These are phyloP conservation scores for Citropsis articulata DNA, from an alignment of 345 rosid genomes.

Conservation along the genomic window DNA sequence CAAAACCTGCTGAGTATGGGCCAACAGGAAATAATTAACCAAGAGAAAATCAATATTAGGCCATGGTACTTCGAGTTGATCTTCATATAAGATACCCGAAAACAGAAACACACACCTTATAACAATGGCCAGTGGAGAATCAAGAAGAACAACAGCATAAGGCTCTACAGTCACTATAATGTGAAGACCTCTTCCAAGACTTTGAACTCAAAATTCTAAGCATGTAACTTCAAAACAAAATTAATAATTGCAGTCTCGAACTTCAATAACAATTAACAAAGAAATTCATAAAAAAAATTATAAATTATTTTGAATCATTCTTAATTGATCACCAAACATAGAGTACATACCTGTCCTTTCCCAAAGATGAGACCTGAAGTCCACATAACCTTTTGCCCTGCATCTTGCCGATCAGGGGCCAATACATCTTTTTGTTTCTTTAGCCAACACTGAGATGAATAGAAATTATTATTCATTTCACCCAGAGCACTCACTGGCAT, in stretches of 20 bases:
- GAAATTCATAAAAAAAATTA: background rate
- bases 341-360: conserved; percentile 72
- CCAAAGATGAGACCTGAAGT: conserved; percentile 92
- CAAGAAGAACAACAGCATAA: background rate
- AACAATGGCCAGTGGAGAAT: background rate
- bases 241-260: background rate
- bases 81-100: background rate
- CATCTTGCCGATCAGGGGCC: conserved; percentile 66
- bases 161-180: background rate
- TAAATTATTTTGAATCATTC: background rate
- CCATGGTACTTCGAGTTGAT: background rate
- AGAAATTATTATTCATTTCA: conserved; percentile 1
- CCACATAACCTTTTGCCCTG: conserved; percentile 62
- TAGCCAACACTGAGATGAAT: conserved; percentile 75
- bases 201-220: background rate
- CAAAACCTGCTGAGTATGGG: background rate
- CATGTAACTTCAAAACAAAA: background rate
- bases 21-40: background rate
- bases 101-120: background rate
- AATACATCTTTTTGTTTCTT: conserved; percentile 85
- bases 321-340: conserved; percentile 3
- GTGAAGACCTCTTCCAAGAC: background rate
- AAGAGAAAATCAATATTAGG: background rate
- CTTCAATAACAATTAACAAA: background rate
- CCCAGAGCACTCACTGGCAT: background rate